phyloP scores from a whole-genome alignment of 371 early-diverging fungal species.

The Dinochytrium kinnereticum region DNA sequence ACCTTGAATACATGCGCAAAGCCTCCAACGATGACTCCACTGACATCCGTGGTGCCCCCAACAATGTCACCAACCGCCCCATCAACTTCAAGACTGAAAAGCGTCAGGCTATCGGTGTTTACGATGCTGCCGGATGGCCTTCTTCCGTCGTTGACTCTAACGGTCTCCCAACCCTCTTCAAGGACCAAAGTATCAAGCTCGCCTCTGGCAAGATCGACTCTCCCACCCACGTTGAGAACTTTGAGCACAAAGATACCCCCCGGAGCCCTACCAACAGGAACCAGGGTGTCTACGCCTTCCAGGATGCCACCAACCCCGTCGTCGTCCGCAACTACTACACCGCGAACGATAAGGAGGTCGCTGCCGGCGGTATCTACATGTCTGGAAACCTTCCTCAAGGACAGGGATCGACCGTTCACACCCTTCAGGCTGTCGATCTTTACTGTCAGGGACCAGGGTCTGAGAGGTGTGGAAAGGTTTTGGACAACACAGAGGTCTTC shows the following conservation, averaged over 20 bases:
- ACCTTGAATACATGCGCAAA: conserved; percentile 44
- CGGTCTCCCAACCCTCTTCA: conserved; percentile 72
- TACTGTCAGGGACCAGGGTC: conserved; percentile 43
- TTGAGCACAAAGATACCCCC: conserved; percentile 48
- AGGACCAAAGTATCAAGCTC: conserved; percentile 59
- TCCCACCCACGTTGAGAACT: conserved; percentile 64
- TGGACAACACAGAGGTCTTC: conserved; percentile 53
- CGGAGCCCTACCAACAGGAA: conserved; percentile 11
- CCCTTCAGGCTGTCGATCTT: conserved; percentile 49
- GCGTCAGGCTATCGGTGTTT: conserved; percentile 68
- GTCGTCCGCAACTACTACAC: conserved; percentile 4
- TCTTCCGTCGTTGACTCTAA: conserved; percentile 65
- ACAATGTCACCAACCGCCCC: conserved; percentile 27
- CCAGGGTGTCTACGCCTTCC: conserved; percentile 44
- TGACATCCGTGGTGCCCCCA: conserved; percentile 27
- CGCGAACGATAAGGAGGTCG: conserved; percentile 29
- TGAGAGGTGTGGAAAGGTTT: conserved; percentile 22
- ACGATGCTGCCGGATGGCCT: conserved; percentile 70
- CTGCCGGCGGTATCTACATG: conserved; percentile 21
- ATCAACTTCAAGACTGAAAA: conserved; percentile 40
- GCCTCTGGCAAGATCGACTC: conserved; percentile 68
- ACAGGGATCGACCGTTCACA: conserved; percentile 38
- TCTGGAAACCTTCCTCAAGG: conserved; percentile 24
- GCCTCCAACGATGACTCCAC: conserved; percentile 37
- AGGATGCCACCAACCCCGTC: conserved; percentile 49